These are phyloP conservation scores for Anthracocystis setariae DNA, from an alignment of 1,284 basidiomycete genomes.

Conservation along the genomic window DNA sequence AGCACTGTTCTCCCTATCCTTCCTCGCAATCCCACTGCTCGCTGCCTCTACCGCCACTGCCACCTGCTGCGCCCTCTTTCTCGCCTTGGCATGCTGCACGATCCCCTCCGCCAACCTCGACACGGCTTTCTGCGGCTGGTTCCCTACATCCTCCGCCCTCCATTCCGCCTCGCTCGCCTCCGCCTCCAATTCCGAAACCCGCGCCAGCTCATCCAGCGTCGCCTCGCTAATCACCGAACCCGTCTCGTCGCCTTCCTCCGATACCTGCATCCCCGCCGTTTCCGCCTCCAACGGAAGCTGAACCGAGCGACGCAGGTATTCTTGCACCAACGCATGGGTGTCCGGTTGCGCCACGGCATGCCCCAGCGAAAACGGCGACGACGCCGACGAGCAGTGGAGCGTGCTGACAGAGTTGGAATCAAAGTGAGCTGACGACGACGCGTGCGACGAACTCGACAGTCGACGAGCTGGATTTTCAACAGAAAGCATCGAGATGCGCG, in stretches of 20 bases:
- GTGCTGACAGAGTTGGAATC: constrained; percentile 40
- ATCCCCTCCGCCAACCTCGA: constrained; percentile 25
- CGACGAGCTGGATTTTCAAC: constrained; percentile 29
- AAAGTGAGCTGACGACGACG: constrained; percentile 38
- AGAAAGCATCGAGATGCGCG: constrained; percentile 28
- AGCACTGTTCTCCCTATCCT: constrained; percentile 21
- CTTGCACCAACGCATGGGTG: constrained; percentile 41
- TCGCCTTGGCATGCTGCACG: constrained; percentile 22
- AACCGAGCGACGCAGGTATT: constrained; percentile 39
- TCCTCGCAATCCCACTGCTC: constrained; percentile 32
- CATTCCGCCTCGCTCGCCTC: constrained; percentile 9
- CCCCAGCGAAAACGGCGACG: constrained; percentile 37
- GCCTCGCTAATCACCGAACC: constrained; percentile 45
- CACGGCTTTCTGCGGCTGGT: not conserved
- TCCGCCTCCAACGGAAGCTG: constrained; percentile 20
- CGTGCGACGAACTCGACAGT: constrained; percentile 32
- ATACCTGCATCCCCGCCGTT: not conserved
- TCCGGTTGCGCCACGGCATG: constrained; percentile 27
- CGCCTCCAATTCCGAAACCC: constrained; percentile 42
- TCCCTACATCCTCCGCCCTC: not conserved
- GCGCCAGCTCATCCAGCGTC: constrained; percentile 53
- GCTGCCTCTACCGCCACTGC: constrained; percentile 29
- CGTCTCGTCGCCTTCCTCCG: constrained; percentile 24
- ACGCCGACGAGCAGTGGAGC: constrained; percentile 34
- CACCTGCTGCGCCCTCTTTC: constrained; percentile 18